These are phyloP conservation scores for Pseudogymnoascus sp. DNA, from an alignment of 2,329 filamentous ascomycete species.

Conservation along the genomic window DNA sequence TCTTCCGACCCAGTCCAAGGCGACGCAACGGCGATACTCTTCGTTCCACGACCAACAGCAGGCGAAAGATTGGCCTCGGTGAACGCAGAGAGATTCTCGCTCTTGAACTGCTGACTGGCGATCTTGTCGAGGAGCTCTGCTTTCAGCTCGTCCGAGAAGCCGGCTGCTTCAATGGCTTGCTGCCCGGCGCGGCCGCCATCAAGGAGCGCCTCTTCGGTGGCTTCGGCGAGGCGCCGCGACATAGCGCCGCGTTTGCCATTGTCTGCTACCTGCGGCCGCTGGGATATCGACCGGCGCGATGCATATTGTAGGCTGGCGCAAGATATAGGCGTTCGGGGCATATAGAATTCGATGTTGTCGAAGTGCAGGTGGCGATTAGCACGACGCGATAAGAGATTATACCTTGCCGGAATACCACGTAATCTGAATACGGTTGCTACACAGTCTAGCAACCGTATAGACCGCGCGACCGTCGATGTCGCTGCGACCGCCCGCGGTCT, in stretches of 20 bases:
- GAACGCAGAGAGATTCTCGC: constrained; percentile 41
- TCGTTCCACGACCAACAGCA: constrained; percentile 59
- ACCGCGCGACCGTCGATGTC: no score
- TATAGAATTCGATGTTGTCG: not conserved
- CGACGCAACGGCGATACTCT: constrained; percentile 56
- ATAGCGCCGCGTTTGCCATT: constrained; percentile 31
- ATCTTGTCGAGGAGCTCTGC: constrained; percentile 48
- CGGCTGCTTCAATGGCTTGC: constrained; percentile 51
- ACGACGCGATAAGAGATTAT: no score
- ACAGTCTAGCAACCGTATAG: no score
- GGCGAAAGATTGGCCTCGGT: constrained; percentile 40
- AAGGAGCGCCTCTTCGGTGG: constrained; percentile 54
- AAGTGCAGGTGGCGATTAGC: not conserved
- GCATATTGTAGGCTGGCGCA: not conserved
- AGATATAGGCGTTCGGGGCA: not conserved
- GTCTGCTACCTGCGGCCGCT: not conserved
- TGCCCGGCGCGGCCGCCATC: constrained; percentile 52
- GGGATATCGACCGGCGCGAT: not conserved
- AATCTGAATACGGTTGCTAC: no score
- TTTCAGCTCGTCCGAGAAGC: constrained; percentile 57
- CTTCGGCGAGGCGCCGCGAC: constrained; percentile 50
- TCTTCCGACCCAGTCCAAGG: constrained; percentile 75
- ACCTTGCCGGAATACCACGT: no score
- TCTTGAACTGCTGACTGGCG: constrained; percentile 44
- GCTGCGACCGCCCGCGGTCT: no score